Evolutionary conservation across 139 green algal species (phyloP), one percentile per base, ranked within the genome.

Genomic region (Picocystis salinarum): DNA sequence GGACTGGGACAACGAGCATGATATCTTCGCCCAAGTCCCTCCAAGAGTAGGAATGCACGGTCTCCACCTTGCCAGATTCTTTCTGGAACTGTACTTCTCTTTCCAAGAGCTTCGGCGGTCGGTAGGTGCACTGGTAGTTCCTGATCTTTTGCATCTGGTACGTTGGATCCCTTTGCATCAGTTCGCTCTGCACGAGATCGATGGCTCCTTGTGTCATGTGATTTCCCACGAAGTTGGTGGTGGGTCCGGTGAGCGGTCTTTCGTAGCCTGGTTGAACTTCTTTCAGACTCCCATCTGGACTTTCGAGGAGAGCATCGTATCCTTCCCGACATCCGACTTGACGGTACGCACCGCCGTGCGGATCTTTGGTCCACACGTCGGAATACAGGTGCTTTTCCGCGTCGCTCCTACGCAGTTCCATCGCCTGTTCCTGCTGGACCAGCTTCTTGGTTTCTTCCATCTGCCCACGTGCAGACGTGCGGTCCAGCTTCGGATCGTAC

Each of bases 161-260:
- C 7, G 23, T 13, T 19, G 11, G 11, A 40, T 49, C 55, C 11
- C 10, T 9, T 11, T 29, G 27, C 20, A 40, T 64, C 2, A 59
- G 53, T 17, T 59, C 52, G 25, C 42, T 57, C 36, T 80, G 62
- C 5, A 85, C 73, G 10, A 89, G 53, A 40, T 85, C 76, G 28
- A 85, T 77, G 6, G 77, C 76, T 4, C 66, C 76, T 37, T 72
- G 62, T 20, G 71, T 80, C 77, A 89, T 89, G 49, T 78, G 68
- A 51, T 85, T 74, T 1, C 77, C 77, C 31, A 89, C 77, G 46
- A 89, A 83, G 58, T 89, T 89, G 45, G 72, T 76, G 23, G 77
- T 89, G 1, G 62, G 72, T 0, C 77, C 76, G 1, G 45, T 24
- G 28, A 73, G 37, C 6, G 76, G 59, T 17, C 53, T 62, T 40